These are phyloP conservation scores for Podospora comata DNA, from an alignment of 495 filamentous ascomycete species.

Conservation along the genomic window DNA sequence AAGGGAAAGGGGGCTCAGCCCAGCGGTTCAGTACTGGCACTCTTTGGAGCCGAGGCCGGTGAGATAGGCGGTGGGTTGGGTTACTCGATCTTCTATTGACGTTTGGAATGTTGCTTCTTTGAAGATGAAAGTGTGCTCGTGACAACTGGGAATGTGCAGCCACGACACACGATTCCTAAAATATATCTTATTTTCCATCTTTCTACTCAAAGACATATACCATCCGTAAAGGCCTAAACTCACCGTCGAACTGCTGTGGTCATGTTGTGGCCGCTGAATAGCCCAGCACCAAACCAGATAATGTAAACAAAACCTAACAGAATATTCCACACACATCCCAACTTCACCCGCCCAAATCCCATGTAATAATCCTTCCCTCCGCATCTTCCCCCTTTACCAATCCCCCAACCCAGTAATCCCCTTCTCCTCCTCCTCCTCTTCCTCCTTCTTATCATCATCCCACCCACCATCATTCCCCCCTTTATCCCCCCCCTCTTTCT, in stretches of 20 bases:
- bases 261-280: too few species aligned
- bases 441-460: neutral
- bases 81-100: neutral
- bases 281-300: too few species aligned
- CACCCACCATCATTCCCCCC: neutral
- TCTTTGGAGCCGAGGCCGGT: neutral
- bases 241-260: too few species aligned
- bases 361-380: neutral
- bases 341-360: too few species aligned
- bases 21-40: neutral
- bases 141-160: neutral
- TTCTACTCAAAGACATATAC: too few species aligned
- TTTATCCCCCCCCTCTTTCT: neutral
- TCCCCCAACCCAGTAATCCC: neutral
- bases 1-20: neutral
- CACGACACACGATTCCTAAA: neutral
- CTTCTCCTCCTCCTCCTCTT: too few species aligned
- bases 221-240: too few species aligned
- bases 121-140: neutral
- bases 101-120: neutral
- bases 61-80: neutral
- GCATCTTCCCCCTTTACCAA: neutral
- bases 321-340: neutral
- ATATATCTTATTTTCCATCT: neutral
- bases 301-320: neutral